Conservation (phyloP, 2,329 filamentous ascomycete genomes). For the Fusarium sp. region DNA sequence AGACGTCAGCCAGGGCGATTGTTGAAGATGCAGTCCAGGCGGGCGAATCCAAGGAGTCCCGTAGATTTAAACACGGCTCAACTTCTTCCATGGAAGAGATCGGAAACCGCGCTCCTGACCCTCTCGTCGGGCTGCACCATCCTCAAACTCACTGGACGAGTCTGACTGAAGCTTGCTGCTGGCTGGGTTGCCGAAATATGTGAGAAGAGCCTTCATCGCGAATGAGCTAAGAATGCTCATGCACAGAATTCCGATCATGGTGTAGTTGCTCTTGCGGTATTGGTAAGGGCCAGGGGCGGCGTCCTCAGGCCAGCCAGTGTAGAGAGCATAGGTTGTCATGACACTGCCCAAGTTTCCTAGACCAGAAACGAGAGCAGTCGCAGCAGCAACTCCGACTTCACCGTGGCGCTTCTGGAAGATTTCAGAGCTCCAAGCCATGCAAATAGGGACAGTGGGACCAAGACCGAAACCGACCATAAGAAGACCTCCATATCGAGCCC, state of each 20-base stretch:
- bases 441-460: conserved; percentile 89
- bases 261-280: conserved; percentile 84
- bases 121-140: conserved; percentile 70
- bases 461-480: conserved; percentile 90
- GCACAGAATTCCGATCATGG: conserved; percentile 87
- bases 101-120: conserved; percentile 66
- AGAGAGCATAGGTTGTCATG: conserved; percentile 87
- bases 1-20: conserved; percentile 21
- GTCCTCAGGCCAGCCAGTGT: conserved; percentile 86
- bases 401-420: conserved; percentile 91
- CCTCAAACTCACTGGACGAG: conserved; percentile 59
- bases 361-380: conserved; percentile 85
- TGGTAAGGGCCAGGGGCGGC: conserved; percentile 72
- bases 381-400: conserved; percentile 89
- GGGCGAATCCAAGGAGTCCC: neutral
- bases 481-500: conserved; percentile 89
- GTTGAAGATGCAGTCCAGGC: conserved; percentile 45
- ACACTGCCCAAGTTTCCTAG: conserved; percentile 88
- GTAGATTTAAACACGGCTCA: conserved; percentile 37
- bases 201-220: conserved; percentile 74
- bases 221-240: conserved; percentile 79
- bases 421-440: conserved; percentile 93
- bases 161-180: conserved; percentile 57
- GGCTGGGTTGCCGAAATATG: conserved; percentile 63
- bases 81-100: conserved; percentile 50